Conservation (phyloP, 345 rosid genomes). For the Erodium maritimum region DNA sequence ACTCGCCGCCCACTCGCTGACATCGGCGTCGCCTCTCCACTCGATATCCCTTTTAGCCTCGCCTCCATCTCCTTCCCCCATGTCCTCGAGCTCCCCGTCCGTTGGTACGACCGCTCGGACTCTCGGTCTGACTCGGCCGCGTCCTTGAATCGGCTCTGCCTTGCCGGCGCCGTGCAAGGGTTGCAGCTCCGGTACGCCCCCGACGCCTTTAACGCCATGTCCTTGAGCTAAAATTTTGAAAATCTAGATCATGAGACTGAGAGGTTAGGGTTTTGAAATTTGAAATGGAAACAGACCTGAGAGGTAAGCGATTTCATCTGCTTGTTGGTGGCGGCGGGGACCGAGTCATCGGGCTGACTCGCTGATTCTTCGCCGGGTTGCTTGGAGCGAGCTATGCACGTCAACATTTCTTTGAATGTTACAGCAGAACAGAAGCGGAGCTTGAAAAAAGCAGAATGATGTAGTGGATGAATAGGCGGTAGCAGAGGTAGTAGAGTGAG, state of each 20-base stretch:
- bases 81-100: conserved; percentile 66
- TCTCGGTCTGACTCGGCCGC: conserved; percentile 49
- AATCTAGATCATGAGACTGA: conserved; percentile 5
- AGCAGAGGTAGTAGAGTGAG: too few relatives aligned
- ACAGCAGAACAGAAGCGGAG: too few relatives aligned
- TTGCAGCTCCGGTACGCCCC: conserved; percentile 83
- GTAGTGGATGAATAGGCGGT: too few relatives aligned
- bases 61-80: conserved; percentile 90
- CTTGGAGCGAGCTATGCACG: conserved; percentile 92
- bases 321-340: conserved; percentile 15
- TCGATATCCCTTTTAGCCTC: conserved; percentile 58
- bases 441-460: too few relatives aligned
- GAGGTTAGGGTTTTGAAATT: neutral
- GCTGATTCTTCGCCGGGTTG: conserved; percentile 32
- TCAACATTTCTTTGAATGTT: too few relatives aligned
- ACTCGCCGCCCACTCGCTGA: conserved; percentile 49
- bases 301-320: conserved; percentile 66
- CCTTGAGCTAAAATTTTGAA: conserved; percentile 48
- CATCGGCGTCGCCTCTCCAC: conserved; percentile 74
- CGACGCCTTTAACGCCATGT: conserved; percentile 85
- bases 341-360: conserved; percentile 41
- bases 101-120: conserved; percentile 57
- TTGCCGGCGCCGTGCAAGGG: conserved; percentile 53
- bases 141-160: conserved; percentile 30
- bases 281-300: conserved; percentile 38